Conservation (phyloP, 495 filamentous ascomycete genomes). For the Astrocystis sublimbata region DNA sequence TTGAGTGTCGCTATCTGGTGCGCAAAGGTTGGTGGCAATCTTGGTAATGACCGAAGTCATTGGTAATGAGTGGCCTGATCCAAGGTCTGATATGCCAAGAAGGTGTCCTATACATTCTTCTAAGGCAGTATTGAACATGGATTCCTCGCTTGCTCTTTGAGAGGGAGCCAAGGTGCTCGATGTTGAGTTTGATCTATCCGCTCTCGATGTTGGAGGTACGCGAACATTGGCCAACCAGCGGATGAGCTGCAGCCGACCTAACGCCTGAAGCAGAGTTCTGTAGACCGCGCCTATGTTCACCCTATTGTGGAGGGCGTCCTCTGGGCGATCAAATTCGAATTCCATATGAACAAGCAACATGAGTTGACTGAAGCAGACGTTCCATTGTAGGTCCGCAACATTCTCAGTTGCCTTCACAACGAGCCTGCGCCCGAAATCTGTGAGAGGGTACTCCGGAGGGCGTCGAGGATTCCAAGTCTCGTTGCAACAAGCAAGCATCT, state of each 20-base stretch:
- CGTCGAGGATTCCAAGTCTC: constrained; percentile 28
- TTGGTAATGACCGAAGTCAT: constrained; percentile 51
- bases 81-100: constrained; percentile 41
- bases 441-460: constrained; percentile 52
- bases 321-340: constrained; percentile 68
- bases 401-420: constrained; percentile 78
- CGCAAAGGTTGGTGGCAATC: constrained; percentile 57
- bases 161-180: constrained; percentile 24
- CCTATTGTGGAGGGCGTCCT: constrained; percentile 57
- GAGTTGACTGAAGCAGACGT: constrained; percentile 76
- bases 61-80: constrained; percentile 29
- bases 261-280: constrained; percentile 60
- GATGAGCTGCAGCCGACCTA: constrained; percentile 76
- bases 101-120: constrained; percentile 54
- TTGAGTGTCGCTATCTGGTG: constrained; percentile 52
- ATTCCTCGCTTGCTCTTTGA: constrained; percentile 41
- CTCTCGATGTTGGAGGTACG: constrained; percentile 42
- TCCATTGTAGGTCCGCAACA: constrained; percentile 64
- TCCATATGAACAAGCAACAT: constrained; percentile 82
- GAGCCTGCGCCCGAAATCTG: constrained; percentile 69
- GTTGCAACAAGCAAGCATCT: constrained; percentile 40
- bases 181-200: constrained; percentile 32
- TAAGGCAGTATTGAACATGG: constrained; percentile 48
- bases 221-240: constrained; percentile 73
- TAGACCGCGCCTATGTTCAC: constrained; percentile 72